These are phyloP conservation scores for Emericellopsis terricola DNA, from an alignment of 495 filamentous ascomycete species.

Conservation along the genomic window DNA sequence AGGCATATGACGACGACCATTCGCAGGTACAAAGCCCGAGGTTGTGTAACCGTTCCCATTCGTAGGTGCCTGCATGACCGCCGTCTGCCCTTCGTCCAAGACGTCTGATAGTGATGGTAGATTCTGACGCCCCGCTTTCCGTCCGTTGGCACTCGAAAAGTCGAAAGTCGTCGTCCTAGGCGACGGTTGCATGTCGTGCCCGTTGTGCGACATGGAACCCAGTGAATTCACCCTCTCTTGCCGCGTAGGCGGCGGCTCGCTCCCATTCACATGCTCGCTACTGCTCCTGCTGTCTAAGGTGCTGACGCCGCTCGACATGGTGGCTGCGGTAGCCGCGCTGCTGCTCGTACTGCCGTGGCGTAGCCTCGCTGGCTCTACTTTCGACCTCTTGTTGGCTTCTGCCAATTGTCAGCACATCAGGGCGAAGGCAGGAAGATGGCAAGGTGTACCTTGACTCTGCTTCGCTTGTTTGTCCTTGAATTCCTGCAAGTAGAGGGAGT, in stretches of 20 bases:
- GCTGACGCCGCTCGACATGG: conserved; percentile 13
- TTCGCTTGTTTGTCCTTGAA: conserved; percentile 49
- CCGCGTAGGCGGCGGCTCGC: conserved; percentile 22
- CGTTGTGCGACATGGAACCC: conserved; percentile 12
- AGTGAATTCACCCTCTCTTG: conserved; percentile 21
- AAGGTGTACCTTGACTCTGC: conserved; percentile 23
- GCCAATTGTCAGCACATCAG: conserved; percentile 15
- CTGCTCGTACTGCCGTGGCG: conserved; percentile 13
- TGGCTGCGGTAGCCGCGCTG: conserved; percentile 7
- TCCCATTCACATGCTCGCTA: conserved; percentile 22
- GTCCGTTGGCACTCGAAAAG: not conserved
- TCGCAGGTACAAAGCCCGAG: not conserved
- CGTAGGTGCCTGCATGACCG: not conserved
- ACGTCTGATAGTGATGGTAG: conserved; percentile 18
- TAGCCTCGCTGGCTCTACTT: conserved; percentile 8
- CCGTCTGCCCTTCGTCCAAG: conserved; percentile 6
- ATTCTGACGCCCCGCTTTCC: not conserved
- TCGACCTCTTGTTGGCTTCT: conserved; percentile 24
- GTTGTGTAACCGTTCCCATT: not conserved
- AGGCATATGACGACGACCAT: not conserved
- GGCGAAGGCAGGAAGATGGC: not conserved
- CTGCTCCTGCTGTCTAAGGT: conserved; percentile 20
- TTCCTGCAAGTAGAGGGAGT: conserved; percentile 48
- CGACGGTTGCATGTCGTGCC: conserved; percentile 17
- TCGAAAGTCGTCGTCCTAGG: conserved; percentile 6